These are phyloP conservation scores for Tylopilus sp. DNA, from an alignment of 768 basidiomycete species.

Conservation along the genomic window DNA sequence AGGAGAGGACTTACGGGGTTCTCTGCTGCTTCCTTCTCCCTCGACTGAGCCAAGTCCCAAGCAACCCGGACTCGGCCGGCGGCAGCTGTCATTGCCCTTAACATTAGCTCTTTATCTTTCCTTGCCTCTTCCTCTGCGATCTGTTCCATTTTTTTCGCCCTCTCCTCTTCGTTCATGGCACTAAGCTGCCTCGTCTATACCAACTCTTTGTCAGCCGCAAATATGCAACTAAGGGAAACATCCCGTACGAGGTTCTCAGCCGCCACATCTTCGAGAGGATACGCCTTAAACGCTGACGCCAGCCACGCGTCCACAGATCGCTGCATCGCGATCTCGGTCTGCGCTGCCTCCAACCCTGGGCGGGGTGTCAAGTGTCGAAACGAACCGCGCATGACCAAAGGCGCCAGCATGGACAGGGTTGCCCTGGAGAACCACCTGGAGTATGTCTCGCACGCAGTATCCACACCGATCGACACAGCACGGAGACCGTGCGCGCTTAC, in stretches of 20 bases:
- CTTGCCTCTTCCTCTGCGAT: not conserved
- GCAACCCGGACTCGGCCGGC: not conserved
- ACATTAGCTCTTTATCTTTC: not conserved
- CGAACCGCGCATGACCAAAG: not conserved
- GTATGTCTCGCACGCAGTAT: conserved; percentile 12
- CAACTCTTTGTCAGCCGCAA: not conserved
- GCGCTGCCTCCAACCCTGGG: not conserved
- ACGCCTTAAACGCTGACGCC: conserved; percentile 2
- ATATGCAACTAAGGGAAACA: not conserved
- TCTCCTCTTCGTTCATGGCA: not conserved
- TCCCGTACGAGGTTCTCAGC: conserved; percentile 3
- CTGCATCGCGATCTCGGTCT: not conserved
- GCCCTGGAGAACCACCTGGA: conserved; percentile 11
- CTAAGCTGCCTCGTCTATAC: not conserved
- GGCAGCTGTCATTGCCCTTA: not conserved
- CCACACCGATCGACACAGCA: conserved; percentile 3
- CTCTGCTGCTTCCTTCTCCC: not conserved
- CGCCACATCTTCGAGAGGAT: conserved; percentile 5
- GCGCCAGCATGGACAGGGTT: not conserved
- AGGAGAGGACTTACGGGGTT: not conserved
- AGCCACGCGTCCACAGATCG: conserved; percentile 9
- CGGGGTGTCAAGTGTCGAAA: not conserved
- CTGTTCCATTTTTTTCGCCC: not conserved
- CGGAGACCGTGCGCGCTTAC: not conserved
- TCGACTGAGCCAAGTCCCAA: no score